phyloP scores from a whole-genome alignment of 2,329 filamentous ascomycete species.

The Diplocarpon rosae region DNA sequence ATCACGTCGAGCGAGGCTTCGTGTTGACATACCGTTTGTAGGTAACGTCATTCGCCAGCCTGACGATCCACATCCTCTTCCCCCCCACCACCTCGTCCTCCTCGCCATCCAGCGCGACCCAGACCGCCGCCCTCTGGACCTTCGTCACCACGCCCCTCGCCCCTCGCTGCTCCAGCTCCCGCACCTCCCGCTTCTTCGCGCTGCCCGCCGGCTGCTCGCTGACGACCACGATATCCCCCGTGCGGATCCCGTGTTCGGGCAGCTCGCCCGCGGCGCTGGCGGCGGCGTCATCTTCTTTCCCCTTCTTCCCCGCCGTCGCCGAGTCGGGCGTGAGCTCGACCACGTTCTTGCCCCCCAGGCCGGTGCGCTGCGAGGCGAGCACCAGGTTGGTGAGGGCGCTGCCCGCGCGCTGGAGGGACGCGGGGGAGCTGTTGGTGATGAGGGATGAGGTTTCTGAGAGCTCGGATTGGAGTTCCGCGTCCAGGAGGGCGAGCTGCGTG shows the following conservation, averaged over 20 bases:
- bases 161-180: conserved; percentile 57
- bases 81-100: conserved; percentile 42
- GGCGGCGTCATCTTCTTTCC: conserved; percentile 18
- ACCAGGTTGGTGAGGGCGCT: conserved; percentile 70
- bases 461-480: conserved; percentile 61
- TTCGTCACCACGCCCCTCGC: conserved; percentile 60
- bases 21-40: conserved; percentile 32
- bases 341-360: conserved; percentile 82
- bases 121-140: conserved; percentile 46
- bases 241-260: conserved; percentile 63
- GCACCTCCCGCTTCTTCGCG: conserved; percentile 50
- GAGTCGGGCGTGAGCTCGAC: conserved; percentile 67
- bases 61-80: conserved; percentile 49
- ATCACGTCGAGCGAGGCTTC: background rate
- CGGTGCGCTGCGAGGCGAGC: conserved; percentile 68
- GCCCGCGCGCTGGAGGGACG: conserved; percentile 63
- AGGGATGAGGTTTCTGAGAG: conserved; percentile 57
- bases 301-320: conserved; percentile 37
- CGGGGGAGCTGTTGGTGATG: conserved; percentile 56
- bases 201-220: conserved; percentile 63
- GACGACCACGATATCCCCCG: conserved; percentile 68
- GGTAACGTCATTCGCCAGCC: conserved; percentile 58
- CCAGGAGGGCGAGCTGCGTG: conserved; percentile 60
- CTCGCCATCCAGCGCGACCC: conserved; percentile 50
- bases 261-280: conserved; percentile 41